Evolutionary conservation across 2,329 filamentous ascomycete genomes (phyloP), one percentile per base, ranked within the genome.

Genomic region (Tricladium varicosporioides): DNA sequence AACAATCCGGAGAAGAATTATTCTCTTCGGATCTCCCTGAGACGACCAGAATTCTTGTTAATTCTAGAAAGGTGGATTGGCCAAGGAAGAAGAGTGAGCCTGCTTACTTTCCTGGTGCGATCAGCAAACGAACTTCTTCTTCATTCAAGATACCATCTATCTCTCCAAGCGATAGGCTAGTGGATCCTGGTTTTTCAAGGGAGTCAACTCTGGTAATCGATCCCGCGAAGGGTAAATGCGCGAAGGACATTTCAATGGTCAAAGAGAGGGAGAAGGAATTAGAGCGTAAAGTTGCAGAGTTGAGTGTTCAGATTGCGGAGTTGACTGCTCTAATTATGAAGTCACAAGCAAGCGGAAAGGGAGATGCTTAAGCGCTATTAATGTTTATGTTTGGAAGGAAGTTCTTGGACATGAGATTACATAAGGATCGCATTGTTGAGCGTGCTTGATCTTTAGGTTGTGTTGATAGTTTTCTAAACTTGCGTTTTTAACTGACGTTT

Each of bases 301-400:
- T 86, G 63, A 75, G 76, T 44, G 71, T 70, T 48, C 85, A 85
- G 74, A 83, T 87, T 63, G 81, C 85, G 61, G 78, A 78, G 54
- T 71, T 86, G 60, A 83, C 82, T 0, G 73, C 77, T 16, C 67
- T 81, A 48, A 73, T 86, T 1, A 66, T 82, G 61, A 72, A 74
- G 3, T 70, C 84, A 66, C 81, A 83, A 64, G 69, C 63, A 7
- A 60, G 79, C 78, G 1, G 83, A 86, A 0, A 81, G 82, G 66
- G 86, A 87, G 46, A 84, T 79, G 64, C 45, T 11, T 48, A 15
- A 18, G 32, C 14, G 13, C 10, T 16, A 10, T 40, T 40, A 10
- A 40, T 4, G 36, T 40, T 40, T n/a, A n/a, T n/a, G n/a, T n/a
- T n/a, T n/a, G n/a, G n/a, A n/a, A n/a, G n/a, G n/a, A n/a, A n/a